These are phyloP conservation scores for Trichoderma harzianum DNA, from an alignment of 2,329 filamentous ascomycete genomes.

Conservation along the genomic window DNA sequence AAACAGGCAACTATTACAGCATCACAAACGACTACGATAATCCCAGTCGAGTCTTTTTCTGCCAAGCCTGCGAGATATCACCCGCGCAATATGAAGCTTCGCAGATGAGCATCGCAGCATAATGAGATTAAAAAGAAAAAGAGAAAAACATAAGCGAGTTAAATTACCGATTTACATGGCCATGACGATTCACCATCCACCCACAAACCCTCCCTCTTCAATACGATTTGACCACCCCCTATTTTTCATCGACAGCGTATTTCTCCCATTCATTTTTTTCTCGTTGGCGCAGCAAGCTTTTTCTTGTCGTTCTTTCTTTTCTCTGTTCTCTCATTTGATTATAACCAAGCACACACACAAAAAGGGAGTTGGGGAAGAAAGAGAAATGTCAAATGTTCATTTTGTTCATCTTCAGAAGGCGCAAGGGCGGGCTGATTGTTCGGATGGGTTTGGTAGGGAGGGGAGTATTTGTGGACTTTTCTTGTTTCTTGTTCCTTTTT, in stretches of 20 bases:
- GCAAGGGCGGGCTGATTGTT: not conserved
- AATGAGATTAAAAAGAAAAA: not conserved
- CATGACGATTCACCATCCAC: not conserved
- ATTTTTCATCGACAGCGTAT: not conserved
- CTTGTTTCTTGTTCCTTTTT: not conserved
- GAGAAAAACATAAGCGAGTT: not conserved
- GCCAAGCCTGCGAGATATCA: slow-evolving; percentile 71
- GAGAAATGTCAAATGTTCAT: not conserved
- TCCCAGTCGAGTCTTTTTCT: slow-evolving; percentile 81
- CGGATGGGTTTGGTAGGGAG: not conserved
- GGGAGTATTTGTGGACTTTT: slow-evolving; percentile 4
- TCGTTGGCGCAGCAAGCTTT: not conserved
- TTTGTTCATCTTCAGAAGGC: not conserved
- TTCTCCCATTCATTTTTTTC: not conserved
- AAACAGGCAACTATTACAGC: slow-evolving; percentile 83
- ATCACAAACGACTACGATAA: slow-evolving; percentile 76
- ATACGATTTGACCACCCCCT: not conserved
- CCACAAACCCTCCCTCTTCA: not conserved
- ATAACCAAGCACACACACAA: not conserved
- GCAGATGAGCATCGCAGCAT: slow-evolving; percentile 10
- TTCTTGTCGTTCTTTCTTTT: not conserved
- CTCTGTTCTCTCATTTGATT: no score
- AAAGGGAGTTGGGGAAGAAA: not conserved
- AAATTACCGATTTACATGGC: not conserved
- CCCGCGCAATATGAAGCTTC: slow-evolving; percentile 11